Conservation (phyloP, 352 stramenopile genomes). For the Albugo candida region DNA sequence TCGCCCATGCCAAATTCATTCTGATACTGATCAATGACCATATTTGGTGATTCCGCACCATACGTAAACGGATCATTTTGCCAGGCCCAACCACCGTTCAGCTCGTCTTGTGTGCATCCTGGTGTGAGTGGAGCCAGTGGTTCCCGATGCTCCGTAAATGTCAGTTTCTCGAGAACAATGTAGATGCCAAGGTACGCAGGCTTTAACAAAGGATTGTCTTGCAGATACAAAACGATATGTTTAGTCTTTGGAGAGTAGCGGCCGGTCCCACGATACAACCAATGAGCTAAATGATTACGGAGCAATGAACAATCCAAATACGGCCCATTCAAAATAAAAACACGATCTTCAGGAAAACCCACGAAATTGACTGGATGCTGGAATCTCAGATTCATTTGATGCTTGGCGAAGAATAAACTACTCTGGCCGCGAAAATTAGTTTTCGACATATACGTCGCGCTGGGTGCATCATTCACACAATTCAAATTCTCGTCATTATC, state of each 20-base stretch:
- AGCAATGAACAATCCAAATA: constrained; percentile 37
- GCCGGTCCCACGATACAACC: constrained; percentile 36
- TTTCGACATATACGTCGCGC: constrained; percentile 14
- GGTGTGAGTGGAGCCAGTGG: constrained; percentile 3
- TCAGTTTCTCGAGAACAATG: constrained; percentile 34
- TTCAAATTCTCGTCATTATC: constrained; percentile 15
- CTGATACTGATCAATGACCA: constrained; percentile 34
- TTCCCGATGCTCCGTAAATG: constrained; percentile 34
- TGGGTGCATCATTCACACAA: constrained; percentile 17
- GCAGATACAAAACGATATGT: constrained; percentile 35
- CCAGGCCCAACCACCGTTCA: constrained; percentile 44
- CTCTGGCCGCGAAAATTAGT: constrained; percentile 40
- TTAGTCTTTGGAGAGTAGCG: constrained; percentile 33
- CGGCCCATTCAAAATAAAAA: constrained; percentile 30
- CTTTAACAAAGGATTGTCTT: constrained; percentile 10
- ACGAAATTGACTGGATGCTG: constrained; percentile 14
- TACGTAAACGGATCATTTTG: constrained; percentile 34
- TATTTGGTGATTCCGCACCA: constrained; percentile 33
- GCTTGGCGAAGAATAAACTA: constrained; percentile 33
- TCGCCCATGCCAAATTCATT: constrained; percentile 29
- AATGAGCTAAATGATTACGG: constrained; percentile 48
- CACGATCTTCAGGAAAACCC: constrained; percentile 23
- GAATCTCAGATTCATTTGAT: constrained; percentile 26
- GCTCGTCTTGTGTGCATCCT: constrained; percentile 10
- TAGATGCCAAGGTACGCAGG: constrained; percentile 39